These are phyloP conservation scores for Marchantia polymorpha DNA, from an alignment of 225 moss, liverwort and hornwort genomes.

Conservation along the genomic window DNA sequence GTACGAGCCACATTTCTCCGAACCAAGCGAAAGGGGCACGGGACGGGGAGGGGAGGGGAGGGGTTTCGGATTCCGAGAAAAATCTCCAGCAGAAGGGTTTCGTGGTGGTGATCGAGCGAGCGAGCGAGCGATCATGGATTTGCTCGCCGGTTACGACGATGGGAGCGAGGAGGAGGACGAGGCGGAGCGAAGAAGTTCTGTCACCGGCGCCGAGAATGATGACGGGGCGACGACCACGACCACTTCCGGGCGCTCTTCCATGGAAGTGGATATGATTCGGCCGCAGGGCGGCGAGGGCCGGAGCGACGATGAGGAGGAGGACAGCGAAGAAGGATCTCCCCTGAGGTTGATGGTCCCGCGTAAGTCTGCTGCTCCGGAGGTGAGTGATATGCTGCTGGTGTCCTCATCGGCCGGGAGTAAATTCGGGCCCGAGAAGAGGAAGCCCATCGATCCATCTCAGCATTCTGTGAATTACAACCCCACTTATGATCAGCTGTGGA, in stretches of 20 bases:
- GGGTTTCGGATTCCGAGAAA: too few species aligned
- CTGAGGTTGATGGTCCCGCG: constrained; percentile 57
- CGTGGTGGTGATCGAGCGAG: too few species aligned
- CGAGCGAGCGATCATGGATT: constrained; percentile 29
- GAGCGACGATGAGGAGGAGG: not conserved
- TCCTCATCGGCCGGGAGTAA: constrained; percentile 25
- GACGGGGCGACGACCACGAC: constrained; percentile 53
- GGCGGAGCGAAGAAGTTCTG: constrained; percentile 10
- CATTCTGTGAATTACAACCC: constrained; percentile 84
- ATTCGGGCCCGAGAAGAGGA: constrained; percentile 33
- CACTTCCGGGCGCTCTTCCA: constrained; percentile 49
- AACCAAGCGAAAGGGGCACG: too few species aligned
- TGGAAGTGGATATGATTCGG: constrained; percentile 30
- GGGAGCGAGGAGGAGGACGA: constrained; percentile 38
- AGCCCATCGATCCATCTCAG: constrained; percentile 83
- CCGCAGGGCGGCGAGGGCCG: not conserved
- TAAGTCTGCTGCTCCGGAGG: constrained; percentile 78
- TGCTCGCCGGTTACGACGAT: constrained; percentile 39
- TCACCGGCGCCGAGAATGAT: constrained; percentile 3
- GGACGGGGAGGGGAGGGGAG: too few species aligned
- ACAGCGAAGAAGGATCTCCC: constrained; percentile 50
- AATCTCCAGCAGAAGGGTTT: too few species aligned
- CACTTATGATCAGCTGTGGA: constrained; percentile 96
- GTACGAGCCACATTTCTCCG: too few species aligned
- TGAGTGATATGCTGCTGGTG: constrained; percentile 60